A percentile compares a stretch with the other conserved stretches of the same genome.
phyloP scores from a whole-genome alignment of 2,329 filamentous ascomycete genomes.

The Amauroascus verrucosus region DNA sequence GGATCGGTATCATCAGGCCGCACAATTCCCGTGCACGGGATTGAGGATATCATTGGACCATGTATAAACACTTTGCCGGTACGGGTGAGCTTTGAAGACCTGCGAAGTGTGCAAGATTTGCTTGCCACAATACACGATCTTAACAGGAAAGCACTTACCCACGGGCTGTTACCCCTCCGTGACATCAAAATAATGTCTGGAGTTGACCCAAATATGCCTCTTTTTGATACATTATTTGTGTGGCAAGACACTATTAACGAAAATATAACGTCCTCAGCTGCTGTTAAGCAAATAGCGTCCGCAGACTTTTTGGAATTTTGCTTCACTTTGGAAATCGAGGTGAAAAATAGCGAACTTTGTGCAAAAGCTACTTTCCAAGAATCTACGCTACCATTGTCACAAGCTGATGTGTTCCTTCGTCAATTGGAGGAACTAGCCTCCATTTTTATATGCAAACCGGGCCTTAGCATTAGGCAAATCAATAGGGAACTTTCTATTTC shows the following conservation, averaged over 20 bases:
- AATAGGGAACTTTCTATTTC: conserved; percentile 21
- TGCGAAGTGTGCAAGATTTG: conserved; percentile 49
- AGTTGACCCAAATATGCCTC: conserved; percentile 41
- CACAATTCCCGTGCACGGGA: conserved; percentile 56
- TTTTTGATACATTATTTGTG: conserved; percentile 72
- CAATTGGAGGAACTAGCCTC: conserved; percentile 51
- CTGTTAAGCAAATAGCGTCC: conserved; percentile 49
- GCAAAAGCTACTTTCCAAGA: conserved; percentile 47
- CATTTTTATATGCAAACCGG: conserved; percentile 33
- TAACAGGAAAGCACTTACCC: conserved; percentile 55
- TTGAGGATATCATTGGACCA: conserved; percentile 68
- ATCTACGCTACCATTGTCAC: conserved; percentile 43
- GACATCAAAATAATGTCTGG: conserved; percentile 57
- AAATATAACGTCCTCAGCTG: conserved; percentile 23
- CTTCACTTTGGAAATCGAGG: conserved; percentile 66
- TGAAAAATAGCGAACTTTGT: conserved; percentile 39
- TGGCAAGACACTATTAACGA: conserved; percentile 57
- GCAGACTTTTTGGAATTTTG: conserved; percentile 66
- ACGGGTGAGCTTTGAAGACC: conserved; percentile 49
- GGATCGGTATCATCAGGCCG: conserved; percentile 76
- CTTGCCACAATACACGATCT: conserved; percentile 52
- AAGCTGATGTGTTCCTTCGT: conserved; percentile 47
- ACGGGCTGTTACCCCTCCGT: conserved; percentile 54
- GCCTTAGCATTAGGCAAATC: conserved; percentile 28
- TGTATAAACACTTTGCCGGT: conserved; percentile 68